phyloP scores from a whole-genome alignment of 257 asterid genomes.

The Nicotiana attenuata region DNA sequence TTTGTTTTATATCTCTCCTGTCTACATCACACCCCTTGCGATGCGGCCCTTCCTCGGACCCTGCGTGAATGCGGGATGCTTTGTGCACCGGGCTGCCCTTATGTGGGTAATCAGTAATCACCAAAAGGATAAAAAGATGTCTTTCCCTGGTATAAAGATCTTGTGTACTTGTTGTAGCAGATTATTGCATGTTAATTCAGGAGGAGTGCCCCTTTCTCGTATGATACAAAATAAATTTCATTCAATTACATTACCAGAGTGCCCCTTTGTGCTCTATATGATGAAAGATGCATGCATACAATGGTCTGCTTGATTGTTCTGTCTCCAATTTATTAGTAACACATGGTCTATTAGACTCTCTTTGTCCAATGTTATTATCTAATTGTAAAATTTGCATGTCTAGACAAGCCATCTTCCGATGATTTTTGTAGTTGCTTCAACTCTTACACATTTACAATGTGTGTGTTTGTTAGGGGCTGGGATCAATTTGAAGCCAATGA shows the following conservation, averaged over 20 bases:
- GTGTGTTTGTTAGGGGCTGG: conserved; percentile 66
- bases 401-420: not conserved
- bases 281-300: not conserved
- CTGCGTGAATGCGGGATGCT: no score
- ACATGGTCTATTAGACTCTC: not conserved
- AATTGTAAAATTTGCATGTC: not conserved
- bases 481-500: conserved; percentile 90
- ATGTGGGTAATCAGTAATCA: not conserved
- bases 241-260: not conserved
- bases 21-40: no score
- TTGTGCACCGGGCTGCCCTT: no score
- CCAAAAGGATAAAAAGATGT: not conserved
- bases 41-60: no score
- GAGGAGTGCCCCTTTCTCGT: not conserved
- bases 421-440: conserved; percentile 6
- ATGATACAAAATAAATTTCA: not conserved
- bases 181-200: not conserved
- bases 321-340: not conserved
- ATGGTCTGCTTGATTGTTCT: not conserved
- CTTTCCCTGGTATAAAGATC: not conserved
- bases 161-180: not conserved
- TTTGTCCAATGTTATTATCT: not conserved
- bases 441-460: not conserved
- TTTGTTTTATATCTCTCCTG: not conserved
- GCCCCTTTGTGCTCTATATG: not conserved